Conservation (phyloP, 208 protist genomes). For the Phytomonas francai region DNA sequence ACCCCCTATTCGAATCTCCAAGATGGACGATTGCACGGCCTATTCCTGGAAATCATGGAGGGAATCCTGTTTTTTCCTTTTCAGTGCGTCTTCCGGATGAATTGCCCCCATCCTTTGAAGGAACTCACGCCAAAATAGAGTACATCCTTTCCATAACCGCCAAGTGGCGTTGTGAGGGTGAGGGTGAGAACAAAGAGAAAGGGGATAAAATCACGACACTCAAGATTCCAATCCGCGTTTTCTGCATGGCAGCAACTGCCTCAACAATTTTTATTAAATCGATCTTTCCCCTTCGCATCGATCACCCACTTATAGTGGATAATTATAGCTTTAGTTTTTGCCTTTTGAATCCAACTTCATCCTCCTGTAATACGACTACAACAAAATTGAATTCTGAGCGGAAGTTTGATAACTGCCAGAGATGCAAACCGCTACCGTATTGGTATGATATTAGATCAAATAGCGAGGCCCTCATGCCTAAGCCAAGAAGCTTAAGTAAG, state of each 20-base stretch:
- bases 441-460: neutral
- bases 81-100: constrained; percentile 37
- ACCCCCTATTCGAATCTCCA: neutral
- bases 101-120: constrained; percentile 37
- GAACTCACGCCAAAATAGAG: constrained; percentile 17
- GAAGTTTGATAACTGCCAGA: neutral
- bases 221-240: constrained; percentile 14
- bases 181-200: neutral
- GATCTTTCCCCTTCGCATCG: constrained; percentile 22
- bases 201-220: constrained; percentile 5
- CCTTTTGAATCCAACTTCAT: constrained; percentile 12
- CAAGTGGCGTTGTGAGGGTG: constrained; percentile 14
- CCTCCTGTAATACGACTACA: neutral
- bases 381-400: neutral
- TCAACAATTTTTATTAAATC: constrained; percentile 21
- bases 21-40: neutral
- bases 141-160: constrained; percentile 16
- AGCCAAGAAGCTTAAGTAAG: neutral
- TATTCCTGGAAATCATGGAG: neutral
- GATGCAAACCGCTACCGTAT: neutral
- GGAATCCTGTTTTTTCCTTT: neutral
- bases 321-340: constrained; percentile 22
- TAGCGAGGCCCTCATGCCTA: neutral
- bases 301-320: constrained; percentile 15
- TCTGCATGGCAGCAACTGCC: constrained; percentile 17